phyloP scores from a whole-genome alignment of 768 basidiomycete species.

The Rickenella mellea region DNA sequence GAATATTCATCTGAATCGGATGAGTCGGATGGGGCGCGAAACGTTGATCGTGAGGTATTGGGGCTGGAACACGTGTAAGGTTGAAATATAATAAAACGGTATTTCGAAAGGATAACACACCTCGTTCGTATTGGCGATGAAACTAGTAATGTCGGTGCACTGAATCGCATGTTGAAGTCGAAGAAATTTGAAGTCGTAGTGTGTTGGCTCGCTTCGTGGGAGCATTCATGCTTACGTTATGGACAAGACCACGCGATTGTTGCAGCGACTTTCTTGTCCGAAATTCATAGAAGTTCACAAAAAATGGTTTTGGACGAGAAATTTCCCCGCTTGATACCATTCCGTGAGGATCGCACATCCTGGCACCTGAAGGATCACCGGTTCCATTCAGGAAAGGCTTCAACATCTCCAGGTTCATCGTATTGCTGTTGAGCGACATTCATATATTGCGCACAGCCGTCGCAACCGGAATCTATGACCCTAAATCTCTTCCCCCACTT shows the following conservation, averaged over 20 bases:
- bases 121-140: conserved; percentile 36
- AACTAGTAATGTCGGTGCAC: conserved; percentile 41
- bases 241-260: neutral
- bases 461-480: too few species aligned
- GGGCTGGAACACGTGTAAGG: neutral
- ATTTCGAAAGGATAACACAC: conserved; percentile 5
- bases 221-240: neutral
- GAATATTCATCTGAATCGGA: conserved; percentile 18
- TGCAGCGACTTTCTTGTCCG: neutral
- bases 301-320: neutral
- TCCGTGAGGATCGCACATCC: too few species aligned
- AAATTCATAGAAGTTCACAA: neutral
- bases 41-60: conserved; percentile 36
- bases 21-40: conserved; percentile 46
- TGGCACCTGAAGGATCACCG: too few species aligned
- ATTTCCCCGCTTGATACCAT: too few species aligned
- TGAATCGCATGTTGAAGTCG: conserved; percentile 36
- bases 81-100: conserved; percentile 6
- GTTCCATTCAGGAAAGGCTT: too few species aligned
- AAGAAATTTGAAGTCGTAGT: conserved; percentile 1
- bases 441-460: too few species aligned
- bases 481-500: too few species aligned
- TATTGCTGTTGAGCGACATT: too few species aligned
- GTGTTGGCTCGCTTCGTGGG: neutral
- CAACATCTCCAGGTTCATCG: too few species aligned